Percentiles rank a stretch among this genome's conserved stretches.
Conservation (phyloP, 768 basidiomycete species). For the Russula sp. region DNA sequence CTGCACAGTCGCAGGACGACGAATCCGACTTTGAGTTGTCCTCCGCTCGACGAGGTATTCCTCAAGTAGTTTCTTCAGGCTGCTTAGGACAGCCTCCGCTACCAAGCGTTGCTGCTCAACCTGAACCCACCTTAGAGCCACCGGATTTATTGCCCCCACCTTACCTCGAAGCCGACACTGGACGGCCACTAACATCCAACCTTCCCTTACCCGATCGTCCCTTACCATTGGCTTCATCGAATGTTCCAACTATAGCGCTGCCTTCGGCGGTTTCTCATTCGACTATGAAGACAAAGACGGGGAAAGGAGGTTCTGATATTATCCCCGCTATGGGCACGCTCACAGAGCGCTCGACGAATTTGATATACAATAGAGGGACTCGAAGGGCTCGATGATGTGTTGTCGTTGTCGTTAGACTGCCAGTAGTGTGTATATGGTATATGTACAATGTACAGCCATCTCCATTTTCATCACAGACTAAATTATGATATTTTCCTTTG, state of each 20-base stretch:
- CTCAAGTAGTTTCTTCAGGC: background rate
- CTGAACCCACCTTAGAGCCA: background rate
- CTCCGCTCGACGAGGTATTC: slow-evolving; percentile 7
- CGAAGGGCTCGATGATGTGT: slow-evolving; percentile 13
- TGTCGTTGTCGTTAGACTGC: background rate
- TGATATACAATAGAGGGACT: slow-evolving; percentile 23
- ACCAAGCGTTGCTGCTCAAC: background rate
- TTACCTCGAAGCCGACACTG: slow-evolving; percentile 7
- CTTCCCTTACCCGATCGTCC: background rate
- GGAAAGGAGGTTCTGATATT: slow-evolving; percentile 18
- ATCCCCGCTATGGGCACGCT: slow-evolving; percentile 25
- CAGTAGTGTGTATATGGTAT: background rate
- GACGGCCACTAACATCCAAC: background rate
- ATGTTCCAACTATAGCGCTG: slow-evolving; percentile 16
- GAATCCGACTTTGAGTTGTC: slow-evolving; percentile 27
- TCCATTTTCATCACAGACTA: background rate
- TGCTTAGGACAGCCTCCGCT: background rate
- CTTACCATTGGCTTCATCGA: background rate
- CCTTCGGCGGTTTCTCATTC: slow-evolving; percentile 21
- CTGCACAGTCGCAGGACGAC: slow-evolving; percentile 27
- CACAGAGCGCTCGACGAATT: slow-evolving; percentile 31
- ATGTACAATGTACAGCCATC: background rate
- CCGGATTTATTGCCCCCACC: slow-evolving; percentile 7
- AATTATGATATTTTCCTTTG: background rate
- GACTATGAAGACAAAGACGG: slow-evolving; percentile 21